Base-by-base conservation (phyloP, 306 rosid species). In the Bauhinia variegata region DNA sequence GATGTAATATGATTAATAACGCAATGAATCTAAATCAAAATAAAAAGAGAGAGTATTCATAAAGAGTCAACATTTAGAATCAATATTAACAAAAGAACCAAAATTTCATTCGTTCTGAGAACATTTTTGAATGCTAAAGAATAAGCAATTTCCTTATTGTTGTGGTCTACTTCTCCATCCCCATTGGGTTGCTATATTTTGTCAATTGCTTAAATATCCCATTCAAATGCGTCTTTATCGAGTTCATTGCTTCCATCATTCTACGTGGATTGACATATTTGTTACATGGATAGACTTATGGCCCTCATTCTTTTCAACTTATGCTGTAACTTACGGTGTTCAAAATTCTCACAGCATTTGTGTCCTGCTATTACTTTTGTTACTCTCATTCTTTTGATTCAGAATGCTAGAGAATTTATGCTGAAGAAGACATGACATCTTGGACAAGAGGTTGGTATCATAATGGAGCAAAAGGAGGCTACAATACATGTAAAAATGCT, bases 401-500 rank as follows among this genome's bases (percentile, higher is more conserved):
- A 90, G 70, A 95, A 95, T 83, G 99, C 91, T 50, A 88, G 99
- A 30, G 99, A 95, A 47, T 88, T 95, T 75, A 88, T 91, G 97
- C 75, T 91, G 91, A 95, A 95, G 78, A 95, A 95, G 91, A 85
- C 99, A 6, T 80, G 99, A 97, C 97, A 95, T 80, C 97, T 95
- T 28, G 99, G 97, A 11, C 82, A 92, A 31, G 97, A 95, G 86
- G 92, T 95, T 70, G 96, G 91, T 17, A 71, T 79, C 51, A 95
- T 90, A 61, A 77, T 90, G 99, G 91, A 85, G 56, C 89, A 90
- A 81, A 82, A 63, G 63, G 97, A 95, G 78, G 91, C 92, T 15
- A 97, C 92, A 23, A 56, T 77, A 84, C 99, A 95, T 65, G 99
- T 95, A 6, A 73, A 97, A 70, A 95, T 95, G 99, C 99, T 95